phyloP scores from a whole-genome alignment of 305 asterid species.

The Nicotiana rustica region DNA sequence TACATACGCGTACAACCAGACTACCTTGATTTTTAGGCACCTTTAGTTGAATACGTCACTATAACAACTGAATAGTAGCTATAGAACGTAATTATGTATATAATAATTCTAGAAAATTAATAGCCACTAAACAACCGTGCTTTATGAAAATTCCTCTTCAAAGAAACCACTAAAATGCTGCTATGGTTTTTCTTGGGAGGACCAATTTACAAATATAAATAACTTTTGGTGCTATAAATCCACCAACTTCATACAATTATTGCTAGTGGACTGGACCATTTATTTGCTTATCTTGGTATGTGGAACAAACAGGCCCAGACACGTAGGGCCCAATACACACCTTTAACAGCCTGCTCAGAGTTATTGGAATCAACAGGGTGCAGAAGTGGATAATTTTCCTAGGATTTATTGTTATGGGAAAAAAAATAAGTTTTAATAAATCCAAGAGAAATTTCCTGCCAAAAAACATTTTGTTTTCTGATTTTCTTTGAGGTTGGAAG shows the following conservation, averaged over 20 bases:
- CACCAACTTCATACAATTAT: background rate
- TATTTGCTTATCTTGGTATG: slow-evolving; percentile 10
- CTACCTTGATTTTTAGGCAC: no score
- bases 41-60: no score
- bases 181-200: background rate
- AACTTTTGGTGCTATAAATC: background rate
- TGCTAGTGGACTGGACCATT: slow-evolving; percentile 23
- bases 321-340: background rate
- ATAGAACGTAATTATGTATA: no score
- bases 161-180: background rate
- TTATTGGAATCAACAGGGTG: background rate
- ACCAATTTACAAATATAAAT: background rate
- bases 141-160: background rate
- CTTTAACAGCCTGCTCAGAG: slow-evolving; percentile 15
- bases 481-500: background rate
- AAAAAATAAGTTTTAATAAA: background rate
- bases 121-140: no score
- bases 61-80: no score
- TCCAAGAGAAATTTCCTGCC: background rate
- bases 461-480: background rate
- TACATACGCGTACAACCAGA: no score
- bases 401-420: background rate
- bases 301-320: background rate
- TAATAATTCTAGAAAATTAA: no score
- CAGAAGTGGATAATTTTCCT: background rate